These are phyloP conservation scores for Saccharomyces mikatae DNA, from an alignment of 805 yeast genomes.

Conservation along the genomic window DNA sequence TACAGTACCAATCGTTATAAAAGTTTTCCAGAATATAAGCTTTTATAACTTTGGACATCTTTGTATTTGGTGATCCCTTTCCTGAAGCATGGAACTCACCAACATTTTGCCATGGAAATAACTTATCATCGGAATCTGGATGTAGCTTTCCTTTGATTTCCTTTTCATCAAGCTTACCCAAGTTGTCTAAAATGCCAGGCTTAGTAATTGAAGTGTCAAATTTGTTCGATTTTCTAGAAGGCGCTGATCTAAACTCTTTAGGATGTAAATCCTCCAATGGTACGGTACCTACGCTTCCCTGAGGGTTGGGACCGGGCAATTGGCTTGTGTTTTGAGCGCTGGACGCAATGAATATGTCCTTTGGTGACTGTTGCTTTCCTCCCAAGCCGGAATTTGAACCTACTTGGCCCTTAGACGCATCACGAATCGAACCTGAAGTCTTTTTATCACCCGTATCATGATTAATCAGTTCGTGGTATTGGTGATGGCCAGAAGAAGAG, in stretches of 20 bases:
- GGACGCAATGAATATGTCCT: slow-evolving; percentile 18
- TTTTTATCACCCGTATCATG: background rate
- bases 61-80: slow-evolving; percentile 8
- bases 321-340: slow-evolving; percentile 14
- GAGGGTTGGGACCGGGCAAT: slow-evolving; percentile 19
- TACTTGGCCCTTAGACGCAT: slow-evolving; percentile 1
- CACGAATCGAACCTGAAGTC: slow-evolving; percentile 1
- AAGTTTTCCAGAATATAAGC: slow-evolving; percentile 60
- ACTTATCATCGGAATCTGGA: slow-evolving; percentile 8
- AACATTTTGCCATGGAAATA: slow-evolving; percentile 34
- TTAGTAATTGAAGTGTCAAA: slow-evolving; percentile 26
- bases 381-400: background rate
- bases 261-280: slow-evolving; percentile 27
- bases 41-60: slow-evolving; percentile 36
- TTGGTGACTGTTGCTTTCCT: background rate
- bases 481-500: background rate
- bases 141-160: slow-evolving; percentile 9
- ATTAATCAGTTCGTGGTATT: background rate
- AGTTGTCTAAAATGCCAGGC: slow-evolving; percentile 16
- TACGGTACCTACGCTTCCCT: slow-evolving; percentile 25
- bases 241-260: slow-evolving; percentile 11
- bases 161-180: slow-evolving; percentile 7
- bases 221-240: slow-evolving; percentile 22
- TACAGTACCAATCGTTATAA: slow-evolving; percentile 66
- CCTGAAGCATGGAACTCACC: slow-evolving; percentile 25